Evolutionary conservation across 2,329 filamentous ascomycete species (phyloP).

Genomic region (Pleoardoris graminearum): DNA sequence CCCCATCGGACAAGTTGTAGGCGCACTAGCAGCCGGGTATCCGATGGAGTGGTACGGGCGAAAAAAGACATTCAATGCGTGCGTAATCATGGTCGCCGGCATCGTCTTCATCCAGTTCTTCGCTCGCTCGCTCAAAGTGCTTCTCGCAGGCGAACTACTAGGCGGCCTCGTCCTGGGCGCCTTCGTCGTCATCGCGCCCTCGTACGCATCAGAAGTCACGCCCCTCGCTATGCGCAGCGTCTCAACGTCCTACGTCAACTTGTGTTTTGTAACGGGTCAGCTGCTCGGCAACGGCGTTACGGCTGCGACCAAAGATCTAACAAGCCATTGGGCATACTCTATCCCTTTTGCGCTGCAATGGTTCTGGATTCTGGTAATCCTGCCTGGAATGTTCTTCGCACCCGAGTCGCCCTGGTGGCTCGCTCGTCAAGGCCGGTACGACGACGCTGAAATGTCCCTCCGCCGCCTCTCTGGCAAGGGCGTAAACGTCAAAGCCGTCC

Average conservation of each 20-base stretch:
- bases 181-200: conserved; percentile 60
- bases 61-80: conserved; percentile 26
- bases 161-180: conserved; percentile 63
- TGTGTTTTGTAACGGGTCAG: conserved; percentile 66
- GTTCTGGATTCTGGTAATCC: conserved; percentile 70
- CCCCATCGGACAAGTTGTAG: conserved; percentile 61
- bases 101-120: conserved; percentile 68
- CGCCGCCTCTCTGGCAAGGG: conserved; percentile 61
- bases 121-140: conserved; percentile 57
- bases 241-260: conserved; percentile 63
- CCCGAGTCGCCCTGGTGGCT: conserved; percentile 76
- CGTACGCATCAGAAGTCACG: conserved; percentile 70
- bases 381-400: conserved; percentile 66
- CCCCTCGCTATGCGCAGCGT: conserved; percentile 61
- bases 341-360: conserved; percentile 70
- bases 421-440: conserved; percentile 64
- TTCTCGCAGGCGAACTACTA: conserved; percentile 64
- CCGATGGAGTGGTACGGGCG: conserved; percentile 47
- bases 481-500: conserved; percentile 55
- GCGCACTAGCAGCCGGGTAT: conserved; percentile 51
- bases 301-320: conserved; percentile 35
- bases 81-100: conserved; percentile 28
- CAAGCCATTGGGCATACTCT: conserved; percentile 65
- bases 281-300: conserved; percentile 54
- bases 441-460: conserved; percentile 68